Conservation (phyloP, 2,329 filamentous ascomycete species). For the Teratosphaeria epicoccoides region DNA sequence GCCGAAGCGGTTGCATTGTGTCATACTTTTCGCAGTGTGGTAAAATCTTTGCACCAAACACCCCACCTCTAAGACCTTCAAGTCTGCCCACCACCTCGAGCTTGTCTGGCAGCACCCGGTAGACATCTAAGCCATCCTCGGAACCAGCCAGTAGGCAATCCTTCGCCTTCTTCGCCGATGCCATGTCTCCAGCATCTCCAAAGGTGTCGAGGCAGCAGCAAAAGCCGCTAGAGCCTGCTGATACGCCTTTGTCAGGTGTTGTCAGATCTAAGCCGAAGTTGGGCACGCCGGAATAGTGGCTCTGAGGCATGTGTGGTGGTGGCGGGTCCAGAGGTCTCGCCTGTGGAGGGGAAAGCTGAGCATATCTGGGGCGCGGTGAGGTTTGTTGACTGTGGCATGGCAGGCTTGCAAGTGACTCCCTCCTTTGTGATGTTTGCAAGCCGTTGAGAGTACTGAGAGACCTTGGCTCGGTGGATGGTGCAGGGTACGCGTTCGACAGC, state of each 20-base stretch:
- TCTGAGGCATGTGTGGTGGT: slow-evolving; percentile 27
- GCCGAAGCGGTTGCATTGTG: slow-evolving; percentile 44
- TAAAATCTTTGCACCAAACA: slow-evolving; percentile 73
- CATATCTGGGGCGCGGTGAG: slow-evolving; percentile 5
- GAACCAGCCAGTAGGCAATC: slow-evolving; percentile 67
- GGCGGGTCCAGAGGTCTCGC: slow-evolving; percentile 18
- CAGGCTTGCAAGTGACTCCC: slow-evolving; percentile 12
- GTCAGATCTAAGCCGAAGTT: slow-evolving; percentile 19
- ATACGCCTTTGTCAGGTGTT: slow-evolving; percentile 25
- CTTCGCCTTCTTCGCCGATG: slow-evolving; percentile 37
- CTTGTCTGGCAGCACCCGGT: slow-evolving; percentile 60
- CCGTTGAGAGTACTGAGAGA: not conserved
- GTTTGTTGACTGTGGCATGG: slow-evolving; percentile 2
- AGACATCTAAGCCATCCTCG: slow-evolving; percentile 69
- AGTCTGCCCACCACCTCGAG: slow-evolving; percentile 59
- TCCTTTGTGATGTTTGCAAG: slow-evolving; percentile 5
- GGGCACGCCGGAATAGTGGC: slow-evolving; percentile 25
- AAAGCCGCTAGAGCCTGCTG: slow-evolving; percentile 47
- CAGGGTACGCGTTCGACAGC: slow-evolving; percentile 1
- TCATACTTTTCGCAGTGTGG: slow-evolving; percentile 51
- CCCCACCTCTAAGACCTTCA: slow-evolving; percentile 66
- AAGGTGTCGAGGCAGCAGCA: slow-evolving; percentile 75
- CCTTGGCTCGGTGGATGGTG: not conserved
- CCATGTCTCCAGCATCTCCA: slow-evolving; percentile 36
- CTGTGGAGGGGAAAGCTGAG: slow-evolving; percentile 5